These are phyloP conservation scores for Fusarium pseudocircinatum DNA, from an alignment of 2,329 filamentous ascomycete genomes.

Conservation along the genomic window DNA sequence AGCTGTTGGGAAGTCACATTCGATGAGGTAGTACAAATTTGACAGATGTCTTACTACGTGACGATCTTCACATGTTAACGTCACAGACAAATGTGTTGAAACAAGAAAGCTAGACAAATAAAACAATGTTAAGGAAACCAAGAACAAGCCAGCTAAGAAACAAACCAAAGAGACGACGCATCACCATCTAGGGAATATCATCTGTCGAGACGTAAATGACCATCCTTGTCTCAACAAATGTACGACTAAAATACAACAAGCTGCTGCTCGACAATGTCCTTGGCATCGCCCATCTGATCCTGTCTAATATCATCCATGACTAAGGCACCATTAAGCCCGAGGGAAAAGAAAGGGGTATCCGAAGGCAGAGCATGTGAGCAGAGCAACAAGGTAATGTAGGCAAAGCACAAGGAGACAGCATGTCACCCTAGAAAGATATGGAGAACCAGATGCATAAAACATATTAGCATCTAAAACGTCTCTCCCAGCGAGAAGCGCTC, in stretches of 20 bases:
- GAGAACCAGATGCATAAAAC: constrained; percentile 42
- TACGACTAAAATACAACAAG: constrained; percentile 54
- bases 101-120: constrained; percentile 36
- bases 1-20: neutral
- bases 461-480: constrained; percentile 34
- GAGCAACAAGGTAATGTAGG: constrained; percentile 33
- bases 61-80: neutral
- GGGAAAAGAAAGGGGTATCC: constrained; percentile 40
- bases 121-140: constrained; percentile 45
- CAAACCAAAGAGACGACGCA: constrained; percentile 46
- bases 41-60: neutral
- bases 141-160: constrained; percentile 53
- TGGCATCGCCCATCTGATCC: constrained; percentile 47
- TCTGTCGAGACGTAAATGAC: constrained; percentile 46
- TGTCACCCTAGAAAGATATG: constrained; percentile 43
- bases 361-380: constrained; percentile 40
- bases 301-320: constrained; percentile 47
- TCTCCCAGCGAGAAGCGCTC: constrained; percentile 22
- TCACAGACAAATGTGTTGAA: neutral
- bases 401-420: constrained; percentile 11
- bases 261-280: constrained; percentile 44
- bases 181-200: constrained; percentile 44
- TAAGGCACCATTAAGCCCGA: constrained; percentile 46
- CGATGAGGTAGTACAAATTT: neutral
- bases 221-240: constrained; percentile 46